These are phyloP conservation scores for Alectoria sarmentosa DNA, from an alignment of 495 filamentous ascomycete genomes.

Conservation along the genomic window DNA sequence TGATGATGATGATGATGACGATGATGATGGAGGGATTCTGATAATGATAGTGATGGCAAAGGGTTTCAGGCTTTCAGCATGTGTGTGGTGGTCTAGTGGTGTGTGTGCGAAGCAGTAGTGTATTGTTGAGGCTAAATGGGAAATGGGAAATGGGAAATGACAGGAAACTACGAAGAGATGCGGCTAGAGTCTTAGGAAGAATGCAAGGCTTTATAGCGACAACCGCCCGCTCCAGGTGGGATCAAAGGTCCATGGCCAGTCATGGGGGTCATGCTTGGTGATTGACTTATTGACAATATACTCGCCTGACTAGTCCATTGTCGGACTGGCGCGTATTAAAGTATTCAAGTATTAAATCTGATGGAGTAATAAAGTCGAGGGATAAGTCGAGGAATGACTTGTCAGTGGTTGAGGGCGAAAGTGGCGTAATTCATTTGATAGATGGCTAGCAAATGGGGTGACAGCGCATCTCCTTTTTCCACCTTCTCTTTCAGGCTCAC, in stretches of 20 bases:
- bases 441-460: conserved; percentile 15
- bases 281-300: conserved; percentile 1
- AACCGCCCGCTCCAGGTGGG: background rate
- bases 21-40: no score
- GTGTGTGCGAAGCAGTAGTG: no score
- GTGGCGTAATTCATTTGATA: conserved; percentile 14
- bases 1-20: no score
- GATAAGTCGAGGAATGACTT: background rate
- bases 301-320: conserved; percentile 11
- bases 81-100: no score
- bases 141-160: background rate
- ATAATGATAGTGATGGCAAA: no score
- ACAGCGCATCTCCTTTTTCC: conserved; percentile 11
- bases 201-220: conserved; percentile 16
- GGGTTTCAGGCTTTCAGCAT: no score
- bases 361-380: conserved; percentile 2
- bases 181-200: conserved; percentile 12
- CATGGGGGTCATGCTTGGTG: background rate
- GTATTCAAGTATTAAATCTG: no score
- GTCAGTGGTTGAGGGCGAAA: background rate
- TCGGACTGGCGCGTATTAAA: conserved; percentile 12
- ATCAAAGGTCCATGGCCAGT: background rate
- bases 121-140: background rate
- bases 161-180: conserved; percentile 6
- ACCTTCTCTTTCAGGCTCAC: conserved; percentile 17